Evolutionary conservation across 1,284 basidiomycete species (phyloP).

Genomic region (Flammula alnicola): DNA sequence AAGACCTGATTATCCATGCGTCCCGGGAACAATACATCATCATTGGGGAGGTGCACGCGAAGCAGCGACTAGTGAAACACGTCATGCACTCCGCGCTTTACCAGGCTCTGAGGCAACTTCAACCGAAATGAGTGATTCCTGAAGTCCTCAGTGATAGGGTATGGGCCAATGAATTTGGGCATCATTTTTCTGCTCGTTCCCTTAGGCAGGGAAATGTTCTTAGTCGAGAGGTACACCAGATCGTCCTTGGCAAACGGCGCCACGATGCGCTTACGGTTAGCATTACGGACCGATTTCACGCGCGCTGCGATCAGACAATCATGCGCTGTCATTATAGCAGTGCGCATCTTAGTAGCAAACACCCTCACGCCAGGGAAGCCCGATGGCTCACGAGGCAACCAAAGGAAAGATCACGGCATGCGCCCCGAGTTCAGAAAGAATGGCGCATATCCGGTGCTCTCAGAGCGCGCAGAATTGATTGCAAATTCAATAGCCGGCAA

Average conservation of each 20-base stretch:
- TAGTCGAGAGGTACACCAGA: background rate
- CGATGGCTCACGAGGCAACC: no score
- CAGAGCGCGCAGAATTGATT: no score
- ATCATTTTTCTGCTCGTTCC: background rate
- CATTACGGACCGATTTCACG: no score
- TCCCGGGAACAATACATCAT: background rate
- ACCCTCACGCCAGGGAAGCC: no score
- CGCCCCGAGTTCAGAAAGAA: no score
- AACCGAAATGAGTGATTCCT: background rate
- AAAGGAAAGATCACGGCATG: no score
- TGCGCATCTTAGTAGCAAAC: no score
- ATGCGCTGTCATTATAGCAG: no score
- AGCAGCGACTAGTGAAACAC: background rate
- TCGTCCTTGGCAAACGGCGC: background rate
- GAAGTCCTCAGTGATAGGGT: background rate
- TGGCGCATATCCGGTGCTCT: no score
- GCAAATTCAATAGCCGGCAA: no score
- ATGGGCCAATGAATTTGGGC: conserved; percentile 1
- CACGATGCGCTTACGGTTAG: conserved; percentile 24
- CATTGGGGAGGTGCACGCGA: background rate
- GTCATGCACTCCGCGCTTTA: background rate
- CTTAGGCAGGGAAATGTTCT: background rate
- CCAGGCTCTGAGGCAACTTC: background rate
- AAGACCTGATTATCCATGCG: background rate
- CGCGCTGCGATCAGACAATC: no score